Base-by-base conservation (phyloP, 768 basidiomycete species). In the Guyanaporus albipodus region DNA sequence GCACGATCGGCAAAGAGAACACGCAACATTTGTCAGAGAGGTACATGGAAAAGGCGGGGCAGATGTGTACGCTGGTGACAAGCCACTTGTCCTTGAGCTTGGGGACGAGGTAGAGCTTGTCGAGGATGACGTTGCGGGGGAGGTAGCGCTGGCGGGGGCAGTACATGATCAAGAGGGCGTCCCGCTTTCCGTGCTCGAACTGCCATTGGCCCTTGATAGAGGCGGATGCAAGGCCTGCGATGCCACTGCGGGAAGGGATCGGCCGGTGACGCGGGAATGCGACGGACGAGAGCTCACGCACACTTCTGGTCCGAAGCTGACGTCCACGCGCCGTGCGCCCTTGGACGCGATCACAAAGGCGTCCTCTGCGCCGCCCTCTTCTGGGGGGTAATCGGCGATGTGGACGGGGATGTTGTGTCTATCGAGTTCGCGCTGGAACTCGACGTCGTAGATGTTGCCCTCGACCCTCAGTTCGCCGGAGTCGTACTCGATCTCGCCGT, bases 141-240 rank as follows among this genome's bases (percentile, higher is more conserved):
- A 65, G 35, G 32, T 11, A 67, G 2, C n/a, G 18, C 19, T 41
- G 22, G 10, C 58, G 63, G 6, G 70, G 68, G 12, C 26, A 46
- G 34, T 52, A 51, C 67, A 71, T 71, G 52, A 69, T 51, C 8
- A 71, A 49, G 24, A 72, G 46, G n/a, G 70, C 70, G 4, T 62
- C 67, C 2, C 63, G 66, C 37, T 53, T 60, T 0, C 64, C 61
- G 15, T 17, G 42, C 7, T 60, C 58, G 46, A 70, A 71, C 29
- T 65, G 57, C 68, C 69, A 71, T 22, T 59, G 56, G 4, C 62
- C 68, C 33, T 64, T 65, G 49, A 72, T 22, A 17, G 67, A 58
- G 0, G 66, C 67, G 8, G 48, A 57, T 0, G 55, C 66, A 31
- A 71, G 15, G 4, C 63, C 66, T 3, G 63, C 48, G 17, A 64